Evolutionary conservation across 192 early-diverging fungal genomes (phyloP).

Genomic region (Backusella circina): DNA sequence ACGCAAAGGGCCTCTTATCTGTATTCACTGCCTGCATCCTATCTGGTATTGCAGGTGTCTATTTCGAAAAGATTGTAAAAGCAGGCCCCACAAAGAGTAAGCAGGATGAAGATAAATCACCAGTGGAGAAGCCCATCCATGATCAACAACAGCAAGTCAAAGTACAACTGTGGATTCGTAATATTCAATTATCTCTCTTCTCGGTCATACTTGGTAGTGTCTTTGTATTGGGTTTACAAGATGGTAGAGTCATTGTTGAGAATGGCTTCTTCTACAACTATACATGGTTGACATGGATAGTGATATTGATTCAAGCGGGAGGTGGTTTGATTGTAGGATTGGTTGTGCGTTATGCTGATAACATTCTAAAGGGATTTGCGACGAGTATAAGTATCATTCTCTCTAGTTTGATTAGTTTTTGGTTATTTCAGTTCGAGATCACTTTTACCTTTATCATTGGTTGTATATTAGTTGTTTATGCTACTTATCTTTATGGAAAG

Average conservation of each 20-base stretch:
- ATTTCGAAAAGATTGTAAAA: conserved; percentile 97
- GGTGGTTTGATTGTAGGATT: conserved; percentile 93
- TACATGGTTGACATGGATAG: conserved; percentile 66
- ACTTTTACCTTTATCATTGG: conserved; percentile 70
- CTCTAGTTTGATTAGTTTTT: conserved; percentile 79
- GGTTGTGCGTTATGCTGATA: conserved; percentile 96
- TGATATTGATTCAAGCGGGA: conserved; percentile 82
- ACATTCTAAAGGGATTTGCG: conserved; percentile 97
- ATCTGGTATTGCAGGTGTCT: conserved; percentile 93
- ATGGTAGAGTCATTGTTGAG: conserved; percentile 60
- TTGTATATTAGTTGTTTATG: conserved; percentile 60
- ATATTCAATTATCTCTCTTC: conserved; percentile 85
- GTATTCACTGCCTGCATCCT: conserved; percentile 81
- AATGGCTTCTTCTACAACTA: conserved; percentile 93
- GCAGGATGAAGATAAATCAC: background rate
- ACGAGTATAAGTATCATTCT: conserved; percentile 94
- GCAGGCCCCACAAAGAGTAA: background rate
- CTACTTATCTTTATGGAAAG: conserved; percentile 67
- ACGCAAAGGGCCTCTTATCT: conserved; percentile 69
- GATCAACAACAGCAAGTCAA: conserved; percentile 9
- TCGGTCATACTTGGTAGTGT: conserved; percentile 73
- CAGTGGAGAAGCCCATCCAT: background rate
- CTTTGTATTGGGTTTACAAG: conserved; percentile 75
- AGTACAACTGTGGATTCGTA: conserved; percentile 82
- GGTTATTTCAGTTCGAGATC: conserved; percentile 76